These are phyloP conservation scores for Thamnidium elegans DNA, from an alignment of 192 early-diverging fungal genomes.

Conservation along the genomic window DNA sequence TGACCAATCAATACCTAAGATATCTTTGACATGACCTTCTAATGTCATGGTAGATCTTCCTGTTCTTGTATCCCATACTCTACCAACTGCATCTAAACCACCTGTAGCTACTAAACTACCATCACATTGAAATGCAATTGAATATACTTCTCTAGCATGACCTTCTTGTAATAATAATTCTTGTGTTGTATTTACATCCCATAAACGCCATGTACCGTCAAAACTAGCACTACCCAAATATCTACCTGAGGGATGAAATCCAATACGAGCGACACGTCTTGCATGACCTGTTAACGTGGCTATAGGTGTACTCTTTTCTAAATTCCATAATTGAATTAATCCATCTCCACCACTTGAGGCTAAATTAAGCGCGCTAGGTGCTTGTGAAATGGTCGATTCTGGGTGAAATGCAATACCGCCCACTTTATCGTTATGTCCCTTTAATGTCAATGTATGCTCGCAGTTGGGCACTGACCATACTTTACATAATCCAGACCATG, in stretches of 20 bases:
- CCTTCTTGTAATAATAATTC: conserved; percentile 92
- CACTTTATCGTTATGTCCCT: conserved; percentile 85
- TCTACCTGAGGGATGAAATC: conserved; percentile 86
- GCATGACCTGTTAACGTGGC: conserved; percentile 78
- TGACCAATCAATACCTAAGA: conserved; percentile 85
- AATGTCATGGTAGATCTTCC: conserved; percentile 86
- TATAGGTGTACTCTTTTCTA: conserved; percentile 75
- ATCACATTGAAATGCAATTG: conserved; percentile 88
- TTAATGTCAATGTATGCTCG: conserved; percentile 40
- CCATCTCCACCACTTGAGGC: conserved; percentile 84
- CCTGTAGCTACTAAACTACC: conserved; percentile 88
- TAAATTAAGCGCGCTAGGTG: conserved; percentile 62
- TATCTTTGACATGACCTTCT: conserved; percentile 89
- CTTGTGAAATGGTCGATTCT: conserved; percentile 59
- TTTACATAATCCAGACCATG: conserved; percentile 83
- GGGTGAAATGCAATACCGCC: conserved; percentile 91
- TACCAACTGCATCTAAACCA: conserved; percentile 89
- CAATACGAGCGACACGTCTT: conserved; percentile 79
- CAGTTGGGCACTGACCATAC: conserved; percentile 85
- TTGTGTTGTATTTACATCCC: conserved; percentile 76
- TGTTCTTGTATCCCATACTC: conserved; percentile 94
- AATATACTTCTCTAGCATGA: conserved; percentile 92
- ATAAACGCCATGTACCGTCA: conserved; percentile 95
- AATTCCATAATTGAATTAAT: conserved; percentile 76
- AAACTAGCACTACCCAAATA: conserved; percentile 72